Evolutionary conservation across 768 basidiomycete species (phyloP), one percentile per base, ranked within the genome.

Genomic region (Amyloporia xantha): DNA sequence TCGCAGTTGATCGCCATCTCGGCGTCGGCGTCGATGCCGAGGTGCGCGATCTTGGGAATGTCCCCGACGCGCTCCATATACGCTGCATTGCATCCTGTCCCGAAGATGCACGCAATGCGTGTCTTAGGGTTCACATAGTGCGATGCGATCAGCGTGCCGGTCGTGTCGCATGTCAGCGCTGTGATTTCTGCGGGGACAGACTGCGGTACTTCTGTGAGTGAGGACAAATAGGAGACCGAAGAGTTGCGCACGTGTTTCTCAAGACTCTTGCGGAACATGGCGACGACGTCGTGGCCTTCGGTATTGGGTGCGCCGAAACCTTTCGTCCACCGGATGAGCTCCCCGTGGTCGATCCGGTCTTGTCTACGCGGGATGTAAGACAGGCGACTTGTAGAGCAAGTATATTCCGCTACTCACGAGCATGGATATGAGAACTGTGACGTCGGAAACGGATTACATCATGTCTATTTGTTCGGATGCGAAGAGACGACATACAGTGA

Each of bases 291-390:
- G 47, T 78, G 72, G 15, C 94, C 94, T 67, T 98, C 96, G 15
- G 91, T 92, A 62, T 94, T 91, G 4, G 78, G 64, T 0, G 88
- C 88, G 26, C 92, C 92, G 59, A 98, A 98, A 54, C 96, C 96
- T 68, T 99, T 99, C n/a, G 96, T 99, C 96, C 96, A 99, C 15
- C 95, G 86, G 59, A 97, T 92, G 30, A 98, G 83, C 52, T 80
- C 78, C 20, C 92, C 95, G 53, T 97, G 91, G 66, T 98, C 92
- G 54, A 99, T 98, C 47, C 79, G 77, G 33, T 84, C 78, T 75
- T 98, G 96, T n/a, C 90, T 94, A 44, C 13, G 37, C 17, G 44
- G 27, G 52, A 46, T 50, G 38, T 26, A 23, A 30, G 9, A 11
- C 24, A 36, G 36, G n/a, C 23, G 24, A 38, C 27, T 20, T 9